These are phyloP conservation scores for Medicago arabica DNA, from an alignment of 306 rosid species.

Conservation along the genomic window DNA sequence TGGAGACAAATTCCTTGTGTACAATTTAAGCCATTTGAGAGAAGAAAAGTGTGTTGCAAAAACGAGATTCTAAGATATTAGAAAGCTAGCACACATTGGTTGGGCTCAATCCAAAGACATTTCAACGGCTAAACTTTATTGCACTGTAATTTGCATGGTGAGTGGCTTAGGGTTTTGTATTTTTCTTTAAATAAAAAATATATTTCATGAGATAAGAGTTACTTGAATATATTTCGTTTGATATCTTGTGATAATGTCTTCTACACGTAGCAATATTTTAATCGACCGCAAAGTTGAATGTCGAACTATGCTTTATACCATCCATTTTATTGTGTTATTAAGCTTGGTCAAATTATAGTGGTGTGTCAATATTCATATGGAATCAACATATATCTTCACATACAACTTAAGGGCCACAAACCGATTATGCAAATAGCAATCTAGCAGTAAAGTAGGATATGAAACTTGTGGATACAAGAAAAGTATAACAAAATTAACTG, in stretches of 20 bases:
- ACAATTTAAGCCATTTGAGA: conserved; percentile 23
- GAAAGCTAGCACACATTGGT: conserved; percentile 32
- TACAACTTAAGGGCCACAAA: conserved; percentile 19
- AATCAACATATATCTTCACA: conserved; percentile 30
- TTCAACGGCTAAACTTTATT: conserved; percentile 32
- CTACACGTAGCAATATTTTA: not conserved
- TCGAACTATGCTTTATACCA: not conserved
- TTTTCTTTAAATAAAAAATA: not conserved
- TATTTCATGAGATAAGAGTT: not conserved
- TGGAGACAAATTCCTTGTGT: conserved; percentile 46
- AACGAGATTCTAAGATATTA: conserved; percentile 35
- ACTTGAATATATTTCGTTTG: conserved; percentile 10
- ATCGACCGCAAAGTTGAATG: not conserved
- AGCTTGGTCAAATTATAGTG: conserved; percentile 18
- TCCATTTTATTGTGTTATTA: not conserved
- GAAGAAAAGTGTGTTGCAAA: conserved; percentile 33
- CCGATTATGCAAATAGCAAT: conserved; percentile 7
- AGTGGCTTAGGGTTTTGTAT: conserved; percentile 10
- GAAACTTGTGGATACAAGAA: conserved; percentile 5
- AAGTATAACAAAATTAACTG: not conserved
- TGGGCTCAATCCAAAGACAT: conserved; percentile 29
- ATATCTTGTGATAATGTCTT: not conserved
- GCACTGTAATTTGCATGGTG: conserved; percentile 10
- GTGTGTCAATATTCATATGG: conserved; percentile 13
- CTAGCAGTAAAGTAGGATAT: conserved; percentile 20